phyloP scores from a whole-genome alignment of 2,329 filamentous ascomycete genomes.

The Coniosporium tulheliwenetii region DNA sequence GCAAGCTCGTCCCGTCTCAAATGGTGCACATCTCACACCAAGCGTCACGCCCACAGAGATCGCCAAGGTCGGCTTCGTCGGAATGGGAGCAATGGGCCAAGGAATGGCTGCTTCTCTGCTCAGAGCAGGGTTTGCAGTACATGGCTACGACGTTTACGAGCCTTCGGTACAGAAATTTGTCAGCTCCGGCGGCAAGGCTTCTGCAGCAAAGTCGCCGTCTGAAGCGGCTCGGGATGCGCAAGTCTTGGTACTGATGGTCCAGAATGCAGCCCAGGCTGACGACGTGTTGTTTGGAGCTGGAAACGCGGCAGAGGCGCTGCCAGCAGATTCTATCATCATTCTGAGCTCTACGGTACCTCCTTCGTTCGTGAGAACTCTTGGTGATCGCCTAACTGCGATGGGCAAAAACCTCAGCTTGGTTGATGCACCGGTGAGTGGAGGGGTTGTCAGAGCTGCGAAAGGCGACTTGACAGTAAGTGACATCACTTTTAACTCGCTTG shows the following conservation, averaged over 20 bases:
- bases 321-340: constrained; percentile 15
- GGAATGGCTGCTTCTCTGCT: constrained; percentile 22
- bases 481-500: not conserved
- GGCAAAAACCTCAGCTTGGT: constrained; percentile 15
- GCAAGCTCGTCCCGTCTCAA: not conserved
- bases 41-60: constrained; percentile 6
- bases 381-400: constrained; percentile 7
- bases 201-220: constrained; percentile 11
- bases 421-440: constrained; percentile 23
- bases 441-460: constrained; percentile 19
- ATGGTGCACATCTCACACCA: constrained; percentile 1
- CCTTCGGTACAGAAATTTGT: constrained; percentile 16
- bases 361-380: constrained; percentile 11
- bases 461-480: constrained; percentile 18
- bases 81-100: constrained; percentile 23
- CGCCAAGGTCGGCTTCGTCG: constrained; percentile 19
- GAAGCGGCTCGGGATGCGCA: constrained; percentile 14
- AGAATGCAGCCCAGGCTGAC: constrained; percentile 17
- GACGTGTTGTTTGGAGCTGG: constrained; percentile 16
- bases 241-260: constrained; percentile 21
- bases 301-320: constrained; percentile 12
- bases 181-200: constrained; percentile 8
- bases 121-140: constrained; percentile 16
- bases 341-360: constrained; percentile 23
- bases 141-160: constrained; percentile 18